Evolutionary conservation across 2,329 filamentous ascomycete genomes (phyloP).

Genomic region (Sporothrix humicola): DNA sequence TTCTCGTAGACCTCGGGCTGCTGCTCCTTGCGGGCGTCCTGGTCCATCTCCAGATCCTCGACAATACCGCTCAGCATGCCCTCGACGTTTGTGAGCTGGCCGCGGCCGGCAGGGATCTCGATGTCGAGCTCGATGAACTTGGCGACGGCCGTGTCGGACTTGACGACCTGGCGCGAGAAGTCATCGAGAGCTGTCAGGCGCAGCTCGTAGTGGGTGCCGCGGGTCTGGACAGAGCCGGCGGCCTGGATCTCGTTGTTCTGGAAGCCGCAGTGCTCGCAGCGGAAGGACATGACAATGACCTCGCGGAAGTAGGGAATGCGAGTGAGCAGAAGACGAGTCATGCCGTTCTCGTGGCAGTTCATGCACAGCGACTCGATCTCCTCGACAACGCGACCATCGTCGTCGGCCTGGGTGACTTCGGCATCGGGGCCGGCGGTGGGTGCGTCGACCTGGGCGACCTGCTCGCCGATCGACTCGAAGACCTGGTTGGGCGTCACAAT

Average conservation of each 20-base stretch:
- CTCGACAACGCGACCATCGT: constrained; percentile 64
- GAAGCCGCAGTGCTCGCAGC: constrained; percentile 86
- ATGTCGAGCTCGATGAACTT: constrained; percentile 90
- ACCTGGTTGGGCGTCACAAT: constrained; percentile 56
- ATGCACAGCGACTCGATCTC: constrained; percentile 82
- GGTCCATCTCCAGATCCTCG: constrained; percentile 79
- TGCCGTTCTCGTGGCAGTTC: constrained; percentile 84
- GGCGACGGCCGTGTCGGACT: constrained; percentile 84
- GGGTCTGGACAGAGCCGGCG: constrained; percentile 88
- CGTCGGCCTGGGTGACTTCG: constrained; percentile 45
- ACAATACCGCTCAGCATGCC: constrained; percentile 80
- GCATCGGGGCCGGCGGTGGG: constrained; percentile 40
- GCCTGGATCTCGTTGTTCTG: constrained; percentile 94
- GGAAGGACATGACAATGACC: constrained; percentile 96
- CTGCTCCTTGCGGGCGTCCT: constrained; percentile 79
- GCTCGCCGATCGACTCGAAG: constrained; percentile 67
- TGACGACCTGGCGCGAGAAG: constrained; percentile 85
- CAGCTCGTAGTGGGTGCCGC: constrained; percentile 82
- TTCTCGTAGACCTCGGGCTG: constrained; percentile 79
- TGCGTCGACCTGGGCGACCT: constrained; percentile 58
- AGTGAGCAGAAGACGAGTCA: constrained; percentile 84
- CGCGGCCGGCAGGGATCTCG: constrained; percentile 88
- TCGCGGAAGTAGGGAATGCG: constrained; percentile 97
- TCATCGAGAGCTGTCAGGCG: constrained; percentile 75
- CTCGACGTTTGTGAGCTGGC: constrained; percentile 92